These are phyloP conservation scores for Xerocomus brunneocitrinus DNA, from an alignment of 768 basidiomycete species.

Conservation along the genomic window DNA sequence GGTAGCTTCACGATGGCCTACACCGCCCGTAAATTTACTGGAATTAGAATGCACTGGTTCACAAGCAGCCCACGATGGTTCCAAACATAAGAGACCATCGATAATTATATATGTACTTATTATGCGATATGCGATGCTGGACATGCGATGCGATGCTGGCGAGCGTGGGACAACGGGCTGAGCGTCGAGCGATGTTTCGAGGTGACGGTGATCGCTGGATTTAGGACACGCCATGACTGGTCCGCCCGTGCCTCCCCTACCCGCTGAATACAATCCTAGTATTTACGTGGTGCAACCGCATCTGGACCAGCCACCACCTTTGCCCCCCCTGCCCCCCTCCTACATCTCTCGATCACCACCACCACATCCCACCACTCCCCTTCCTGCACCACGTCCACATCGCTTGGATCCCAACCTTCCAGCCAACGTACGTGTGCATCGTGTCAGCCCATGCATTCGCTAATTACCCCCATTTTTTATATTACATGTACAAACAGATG, in stretches of 20 bases:
- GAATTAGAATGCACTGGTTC: too few relatives aligned
- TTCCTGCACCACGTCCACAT: slow-evolving; percentile 64
- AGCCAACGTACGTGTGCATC: slow-evolving; percentile 44
- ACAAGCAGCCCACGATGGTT: too few relatives aligned
- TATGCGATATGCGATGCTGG: too few relatives aligned
- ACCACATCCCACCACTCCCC: slow-evolving; percentile 45
- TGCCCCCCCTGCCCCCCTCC: slow-evolving; percentile 47
- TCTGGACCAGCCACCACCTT: slow-evolving; percentile 37
- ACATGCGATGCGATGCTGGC: background rate
- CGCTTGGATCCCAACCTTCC: slow-evolving; percentile 57
- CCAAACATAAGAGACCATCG: too few relatives aligned
- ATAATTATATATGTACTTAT: too few relatives aligned
- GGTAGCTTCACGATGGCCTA: too few relatives aligned
- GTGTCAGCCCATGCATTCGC: slow-evolving; percentile 10
- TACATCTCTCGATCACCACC: slow-evolving; percentile 23
- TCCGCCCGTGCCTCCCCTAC: slow-evolving; percentile 31
- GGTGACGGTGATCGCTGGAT: too few relatives aligned
- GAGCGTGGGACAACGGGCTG: background rate
- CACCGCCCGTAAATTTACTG: too few relatives aligned
- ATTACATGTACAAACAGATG: slow-evolving; percentile 47
- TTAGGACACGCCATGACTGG: slow-evolving; percentile 2
- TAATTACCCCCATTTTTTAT: slow-evolving; percentile 17
- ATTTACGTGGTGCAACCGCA: slow-evolving; percentile 4
- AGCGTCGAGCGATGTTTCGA: background rate
- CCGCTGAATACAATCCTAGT: slow-evolving; percentile 3